phyloP scores from a whole-genome alignment of 2,329 filamentous ascomycete genomes.

The Alternaria sp. region DNA sequence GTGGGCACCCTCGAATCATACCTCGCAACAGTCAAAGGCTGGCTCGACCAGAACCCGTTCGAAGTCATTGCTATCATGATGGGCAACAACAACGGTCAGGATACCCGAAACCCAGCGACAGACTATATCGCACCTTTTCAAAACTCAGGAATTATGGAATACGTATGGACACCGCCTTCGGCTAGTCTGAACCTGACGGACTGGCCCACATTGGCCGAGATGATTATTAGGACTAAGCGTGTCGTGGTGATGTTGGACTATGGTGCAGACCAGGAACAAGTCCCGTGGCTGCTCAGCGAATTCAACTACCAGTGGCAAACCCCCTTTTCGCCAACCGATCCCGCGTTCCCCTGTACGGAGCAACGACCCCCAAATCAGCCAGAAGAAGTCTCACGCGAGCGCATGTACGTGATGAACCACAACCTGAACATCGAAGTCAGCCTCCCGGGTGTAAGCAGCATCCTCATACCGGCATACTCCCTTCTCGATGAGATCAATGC shows the following conservation, averaged over 20 bases:
- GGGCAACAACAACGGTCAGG: conserved; percentile 68
- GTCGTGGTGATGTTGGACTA: conserved; percentile 47
- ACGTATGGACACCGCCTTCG: conserved; percentile 75
- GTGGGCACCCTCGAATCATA: conserved; percentile 78
- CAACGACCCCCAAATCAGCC: conserved; percentile 76
- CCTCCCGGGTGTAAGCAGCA: conserved; percentile 50
- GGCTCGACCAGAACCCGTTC: conserved; percentile 79
- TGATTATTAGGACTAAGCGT: conserved; percentile 42
- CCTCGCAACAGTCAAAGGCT: conserved; percentile 70
- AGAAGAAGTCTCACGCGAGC: conserved; percentile 57
- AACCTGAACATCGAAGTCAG: conserved; percentile 75
- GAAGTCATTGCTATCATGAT: conserved; percentile 89
- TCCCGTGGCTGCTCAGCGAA: conserved; percentile 86
- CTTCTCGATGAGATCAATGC: conserved; percentile 40
- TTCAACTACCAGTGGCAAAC: conserved; percentile 93
- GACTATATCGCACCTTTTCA: conserved; percentile 74
- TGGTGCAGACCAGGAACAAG: conserved; percentile 72
- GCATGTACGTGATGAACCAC: conserved; percentile 86
- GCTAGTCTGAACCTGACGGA: conserved; percentile 74
- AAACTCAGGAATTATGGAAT: conserved; percentile 72
- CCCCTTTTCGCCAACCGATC: conserved; percentile 75
- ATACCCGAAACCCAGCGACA: conserved; percentile 63
- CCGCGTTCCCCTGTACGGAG: conserved; percentile 76
- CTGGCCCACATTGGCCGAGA: conserved; percentile 82
- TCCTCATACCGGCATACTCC: conserved; percentile 41